Percentiles rank a stretch among this genome's conserved stretches.
Conservation (phyloP, 768 basidiomycete species). For the Rhodotorula paludigena region DNA sequence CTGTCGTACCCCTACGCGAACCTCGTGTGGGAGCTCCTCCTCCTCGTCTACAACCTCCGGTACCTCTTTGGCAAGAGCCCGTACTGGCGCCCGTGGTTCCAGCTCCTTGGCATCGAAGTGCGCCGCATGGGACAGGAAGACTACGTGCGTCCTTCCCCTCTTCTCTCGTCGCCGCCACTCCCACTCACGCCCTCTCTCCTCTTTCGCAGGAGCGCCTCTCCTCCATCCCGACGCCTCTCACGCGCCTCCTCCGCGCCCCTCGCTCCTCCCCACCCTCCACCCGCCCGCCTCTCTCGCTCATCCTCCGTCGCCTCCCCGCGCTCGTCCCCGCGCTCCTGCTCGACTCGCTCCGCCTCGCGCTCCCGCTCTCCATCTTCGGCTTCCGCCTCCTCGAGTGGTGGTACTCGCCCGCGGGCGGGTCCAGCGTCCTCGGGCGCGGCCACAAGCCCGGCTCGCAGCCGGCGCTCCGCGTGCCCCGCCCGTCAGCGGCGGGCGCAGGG, state of each 20-base stretch:
- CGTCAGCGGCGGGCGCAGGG: constrained; percentile 55
- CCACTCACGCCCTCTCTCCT: background rate
- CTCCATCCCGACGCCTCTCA: constrained; percentile 8
- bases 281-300: constrained; percentile 20
- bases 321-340: constrained; percentile 24
- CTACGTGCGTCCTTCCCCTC: constrained; percentile 50
- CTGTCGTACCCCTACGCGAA: constrained; percentile 75
- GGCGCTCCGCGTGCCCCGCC: constrained; percentile 68
- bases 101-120: constrained; percentile 75
- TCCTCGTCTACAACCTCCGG: constrained; percentile 74
- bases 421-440: constrained; percentile 62
- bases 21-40: constrained; percentile 69
- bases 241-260: constrained; percentile 17
- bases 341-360: constrained; percentile 54
- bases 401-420: constrained; percentile 84
- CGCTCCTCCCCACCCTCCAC: constrained; percentile 29
- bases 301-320: constrained; percentile 19
- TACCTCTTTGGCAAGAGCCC: constrained; percentile 84
- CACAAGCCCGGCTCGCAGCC: constrained; percentile 66
- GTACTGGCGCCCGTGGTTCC: constrained; percentile 86
- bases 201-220: constrained; percentile 20
- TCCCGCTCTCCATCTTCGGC: constrained; percentile 87
- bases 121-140: constrained; percentile 74
- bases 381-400: constrained; percentile 98
- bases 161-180: background rate